Conservation (phyloP, 1,284 basidiomycete genomes). For the Microbotryum scabiosae region DNA sequence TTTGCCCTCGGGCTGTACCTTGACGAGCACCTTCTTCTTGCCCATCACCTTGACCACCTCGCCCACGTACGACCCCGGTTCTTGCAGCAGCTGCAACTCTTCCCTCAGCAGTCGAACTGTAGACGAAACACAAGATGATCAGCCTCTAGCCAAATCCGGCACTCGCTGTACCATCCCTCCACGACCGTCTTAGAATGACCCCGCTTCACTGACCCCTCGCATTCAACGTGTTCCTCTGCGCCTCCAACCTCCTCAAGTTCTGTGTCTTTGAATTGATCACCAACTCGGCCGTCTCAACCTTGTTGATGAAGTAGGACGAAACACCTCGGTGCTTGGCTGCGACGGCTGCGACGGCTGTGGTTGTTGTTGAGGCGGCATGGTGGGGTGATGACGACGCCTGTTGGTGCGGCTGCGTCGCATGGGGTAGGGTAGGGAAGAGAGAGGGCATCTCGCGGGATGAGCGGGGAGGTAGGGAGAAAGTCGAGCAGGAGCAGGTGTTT, state of each 20-base stretch:
- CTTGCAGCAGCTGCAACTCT: conserved; percentile 88
- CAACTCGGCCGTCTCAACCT: conserved; percentile 86
- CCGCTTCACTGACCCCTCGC: conserved; percentile 63
- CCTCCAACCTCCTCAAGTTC: conserved; percentile 88
- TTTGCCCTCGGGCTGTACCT: conserved; percentile 98
- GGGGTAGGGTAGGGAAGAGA: neutral
- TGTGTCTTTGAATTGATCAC: conserved; percentile 94
- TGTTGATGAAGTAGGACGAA: conserved; percentile 79
- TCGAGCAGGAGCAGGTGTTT: neutral
- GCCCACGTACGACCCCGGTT: conserved; percentile 95
- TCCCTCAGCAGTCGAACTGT: conserved; percentile 78
- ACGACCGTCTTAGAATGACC: neutral
- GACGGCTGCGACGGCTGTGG: neutral
- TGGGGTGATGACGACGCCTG: conserved; percentile 8
- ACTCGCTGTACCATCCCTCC: neutral
- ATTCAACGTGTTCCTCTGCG: conserved; percentile 92
- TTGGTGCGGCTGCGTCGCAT: neutral
- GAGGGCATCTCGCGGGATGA: neutral
- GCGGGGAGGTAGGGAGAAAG: neutral
- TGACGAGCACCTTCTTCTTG: conserved; percentile 97
- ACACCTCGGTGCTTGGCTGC: conserved; percentile 12
- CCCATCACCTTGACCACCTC: conserved; percentile 99
- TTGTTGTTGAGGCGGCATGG: neutral
- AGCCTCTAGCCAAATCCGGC: neutral
- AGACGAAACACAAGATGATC: neutral